Percentiles rank a stretch among this genome's conserved stretches.
These are phyloP conservation scores for Podila epicladia DNA, from an alignment of 192 early-diverging fungal genomes.

Conservation along the genomic window DNA sequence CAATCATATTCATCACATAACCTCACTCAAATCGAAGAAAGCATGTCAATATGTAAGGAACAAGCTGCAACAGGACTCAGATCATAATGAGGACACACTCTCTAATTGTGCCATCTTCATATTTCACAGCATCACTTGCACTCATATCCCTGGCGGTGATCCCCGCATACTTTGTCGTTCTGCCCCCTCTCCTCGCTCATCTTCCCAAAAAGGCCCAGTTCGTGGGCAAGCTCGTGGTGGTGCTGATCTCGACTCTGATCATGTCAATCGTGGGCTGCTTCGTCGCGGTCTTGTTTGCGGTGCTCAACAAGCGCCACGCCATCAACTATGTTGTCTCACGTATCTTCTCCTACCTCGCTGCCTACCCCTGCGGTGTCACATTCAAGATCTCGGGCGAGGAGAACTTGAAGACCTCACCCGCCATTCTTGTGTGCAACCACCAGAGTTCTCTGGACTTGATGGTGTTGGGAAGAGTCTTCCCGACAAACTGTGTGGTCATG, in stretches of 20 bases:
- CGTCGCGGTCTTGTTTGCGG: conserved; percentile 62
- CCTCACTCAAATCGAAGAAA: no score
- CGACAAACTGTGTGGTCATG: conserved; percentile 70
- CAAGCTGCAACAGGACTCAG: no score
- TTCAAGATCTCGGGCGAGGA: conserved; percentile 70
- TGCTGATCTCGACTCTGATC: conserved; percentile 44
- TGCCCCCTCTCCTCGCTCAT: conserved; percentile 5
- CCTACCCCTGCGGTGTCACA: conserved; percentile 65
- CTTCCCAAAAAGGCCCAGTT: conserved; percentile 40
- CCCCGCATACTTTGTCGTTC: neutral
- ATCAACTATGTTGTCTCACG: conserved; percentile 73
- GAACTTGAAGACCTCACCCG: conserved; percentile 67
- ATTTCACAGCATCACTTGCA: neutral
- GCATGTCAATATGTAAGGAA: no score
- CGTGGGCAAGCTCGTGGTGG: conserved; percentile 24
- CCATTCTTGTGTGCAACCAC: conserved; percentile 86
- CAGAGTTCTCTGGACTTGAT: conserved; percentile 84
- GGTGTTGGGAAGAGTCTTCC: conserved; percentile 71
- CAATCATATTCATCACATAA: no score
- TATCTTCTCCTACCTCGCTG: conserved; percentile 59
- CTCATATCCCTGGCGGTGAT: neutral
- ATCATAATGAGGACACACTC: neutral
- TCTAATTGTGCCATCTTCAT: neutral
- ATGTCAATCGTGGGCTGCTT: conserved; percentile 60
- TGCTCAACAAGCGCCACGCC: conserved; percentile 62